Evolutionary conservation across 148 eudicot species (phyloP).

Genomic region (Fagopyrum homotropicum): DNA sequence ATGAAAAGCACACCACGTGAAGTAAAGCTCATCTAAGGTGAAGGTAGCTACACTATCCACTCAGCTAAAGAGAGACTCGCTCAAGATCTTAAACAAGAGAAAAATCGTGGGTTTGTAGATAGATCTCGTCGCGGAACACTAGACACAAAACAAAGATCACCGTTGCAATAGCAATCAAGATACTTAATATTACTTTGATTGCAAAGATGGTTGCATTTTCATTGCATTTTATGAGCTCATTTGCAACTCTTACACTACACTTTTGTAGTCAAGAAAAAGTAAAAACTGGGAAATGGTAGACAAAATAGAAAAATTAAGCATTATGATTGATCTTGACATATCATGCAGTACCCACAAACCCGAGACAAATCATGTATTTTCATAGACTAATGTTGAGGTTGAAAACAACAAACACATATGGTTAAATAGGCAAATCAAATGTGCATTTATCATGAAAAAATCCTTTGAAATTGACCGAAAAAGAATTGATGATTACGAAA

Average conservation of each 20-base stretch:
- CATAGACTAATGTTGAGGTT: background rate
- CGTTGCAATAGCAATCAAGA: background rate
- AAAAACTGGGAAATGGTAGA: background rate
- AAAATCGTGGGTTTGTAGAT: slow-evolving; percentile 18
- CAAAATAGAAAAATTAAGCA: background rate
- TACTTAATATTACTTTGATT: background rate
- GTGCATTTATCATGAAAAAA: no score
- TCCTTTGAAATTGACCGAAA: no score
- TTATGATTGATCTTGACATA: slow-evolving; percentile 7
- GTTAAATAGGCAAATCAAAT: no score
- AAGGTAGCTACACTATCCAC: no score
- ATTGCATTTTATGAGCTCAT: slow-evolving; percentile 44
- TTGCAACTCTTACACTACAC: slow-evolving; percentile 9
- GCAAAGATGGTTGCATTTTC: slow-evolving; percentile 45
- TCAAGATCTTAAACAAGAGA: no score
- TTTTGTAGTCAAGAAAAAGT: slow-evolving; percentile 25
- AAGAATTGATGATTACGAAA: background rate
- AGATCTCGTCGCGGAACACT: slow-evolving; percentile 21
- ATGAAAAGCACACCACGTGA: no score
- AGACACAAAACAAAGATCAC: slow-evolving; percentile 21
- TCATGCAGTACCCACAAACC: background rate
- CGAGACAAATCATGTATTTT: background rate
- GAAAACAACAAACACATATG: background rate
- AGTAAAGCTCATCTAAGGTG: no score
- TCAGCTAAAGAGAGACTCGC: no score